Evolutionary conservation across 1,139 yeast genomes (phyloP), one percentile per base, ranked within the genome.

Genomic region (Lodderomyces jiufengensis): DNA sequence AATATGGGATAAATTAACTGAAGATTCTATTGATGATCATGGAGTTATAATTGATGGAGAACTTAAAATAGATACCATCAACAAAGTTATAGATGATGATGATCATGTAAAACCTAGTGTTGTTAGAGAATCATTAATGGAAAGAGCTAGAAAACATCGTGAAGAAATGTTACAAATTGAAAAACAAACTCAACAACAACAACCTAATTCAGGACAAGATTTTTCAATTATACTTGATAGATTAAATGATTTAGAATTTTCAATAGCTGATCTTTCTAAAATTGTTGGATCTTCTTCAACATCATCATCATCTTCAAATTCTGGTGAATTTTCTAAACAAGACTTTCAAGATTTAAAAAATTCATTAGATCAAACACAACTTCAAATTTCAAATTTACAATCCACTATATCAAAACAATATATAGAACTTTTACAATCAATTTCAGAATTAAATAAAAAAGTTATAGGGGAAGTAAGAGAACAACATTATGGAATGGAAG

Each of bases 1-100:
- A 29, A 66, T 75, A 2, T 82, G 74, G 64, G 65, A 70, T 39
- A 64, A 64, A 26, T 63, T 80, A 15, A 66, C 80, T 4, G 70
- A 63, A 33, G 86, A 80, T 46, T 75, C 76, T 49, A 45, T 61
- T 49, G 79, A 76, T 42, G 83, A 79, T 45, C 82, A 78, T 48
- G 78, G 76, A 1, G 61, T 73, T 15, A 60, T 75, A 43, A 64
- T 71, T 46, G 70, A 61, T 23, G 81, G 79, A 1, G 55, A 53
- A 20, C 45, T 63, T 26, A 54, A 58, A 37, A 50, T 61, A 4
- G 55, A 49, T 12, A 47, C 44, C 24, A 49, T 49, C 21, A 47
- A 57, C 0, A 52, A 50, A 1, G 46, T 48, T 3, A 33, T 34
- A 5, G 14, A 12, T 15, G 29, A 32, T 4, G 32, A 32, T 20